Conservation (phyloP, 345 rosid species). For the Citrus glauca region DNA sequence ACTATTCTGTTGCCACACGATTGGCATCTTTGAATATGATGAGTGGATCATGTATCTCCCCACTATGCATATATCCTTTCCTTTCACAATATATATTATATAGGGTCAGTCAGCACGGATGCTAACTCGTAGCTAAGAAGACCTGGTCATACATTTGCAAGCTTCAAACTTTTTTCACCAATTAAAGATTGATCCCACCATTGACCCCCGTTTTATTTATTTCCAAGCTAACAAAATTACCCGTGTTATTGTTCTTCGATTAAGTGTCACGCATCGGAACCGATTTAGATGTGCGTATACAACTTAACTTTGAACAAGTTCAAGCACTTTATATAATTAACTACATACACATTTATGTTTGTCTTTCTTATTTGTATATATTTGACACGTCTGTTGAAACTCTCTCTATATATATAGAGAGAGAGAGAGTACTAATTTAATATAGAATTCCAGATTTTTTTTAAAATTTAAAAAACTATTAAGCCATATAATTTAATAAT, state of each 20-base stretch:
- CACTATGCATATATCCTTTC: no score
- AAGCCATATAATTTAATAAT: no score
- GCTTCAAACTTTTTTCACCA: no score
- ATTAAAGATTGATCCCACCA: no score
- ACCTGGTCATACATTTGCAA: not conserved
- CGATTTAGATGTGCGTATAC: not conserved
- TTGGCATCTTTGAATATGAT: conserved; percentile 35
- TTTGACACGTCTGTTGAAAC: no score
- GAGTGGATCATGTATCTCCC: no score
- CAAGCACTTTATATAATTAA: not conserved
- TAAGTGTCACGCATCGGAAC: not conserved
- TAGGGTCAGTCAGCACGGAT: not conserved
- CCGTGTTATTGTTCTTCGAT: not conserved
- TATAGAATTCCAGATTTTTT: accelerated
- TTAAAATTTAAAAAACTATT: no score
- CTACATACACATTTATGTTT: no score
- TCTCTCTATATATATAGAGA: no score
- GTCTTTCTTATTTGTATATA: not conserved
- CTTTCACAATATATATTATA: no score
- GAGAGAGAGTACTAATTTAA: no score
- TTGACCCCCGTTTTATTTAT: no score
- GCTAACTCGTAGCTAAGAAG: not conserved
- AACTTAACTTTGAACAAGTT: not conserved
- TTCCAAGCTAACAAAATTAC: not conserved
- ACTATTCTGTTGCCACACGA: conserved; percentile 29